These are phyloP conservation scores for Hanseniaspora hatyaiensis DNA, from an alignment of 805 yeast species.

Conservation along the genomic window DNA sequence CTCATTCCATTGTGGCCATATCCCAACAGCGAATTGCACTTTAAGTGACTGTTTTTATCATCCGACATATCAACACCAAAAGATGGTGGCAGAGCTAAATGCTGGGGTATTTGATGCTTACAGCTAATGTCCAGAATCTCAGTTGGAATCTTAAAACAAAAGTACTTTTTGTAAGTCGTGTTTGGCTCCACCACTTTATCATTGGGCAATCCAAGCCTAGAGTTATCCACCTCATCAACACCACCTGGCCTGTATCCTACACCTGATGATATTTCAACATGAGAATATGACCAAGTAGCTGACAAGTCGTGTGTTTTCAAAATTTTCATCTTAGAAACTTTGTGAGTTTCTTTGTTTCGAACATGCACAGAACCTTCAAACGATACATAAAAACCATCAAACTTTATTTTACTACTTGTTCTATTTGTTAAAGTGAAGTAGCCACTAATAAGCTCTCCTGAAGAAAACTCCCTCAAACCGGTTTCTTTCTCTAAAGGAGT, in stretches of 20 bases:
- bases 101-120: slow-evolving; percentile 31
- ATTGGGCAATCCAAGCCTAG: slow-evolving; percentile 34
- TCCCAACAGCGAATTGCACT: slow-evolving; percentile 35
- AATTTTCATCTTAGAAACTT: slow-evolving; percentile 29
- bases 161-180: slow-evolving; percentile 41
- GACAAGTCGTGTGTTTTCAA: slow-evolving; percentile 41
- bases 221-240: slow-evolving; percentile 24
- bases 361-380: slow-evolving; percentile 41
- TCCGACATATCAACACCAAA: slow-evolving; percentile 29
- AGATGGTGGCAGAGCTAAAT: slow-evolving; percentile 32
- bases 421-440: slow-evolving; percentile 36
- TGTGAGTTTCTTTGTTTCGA: slow-evolving; percentile 18
- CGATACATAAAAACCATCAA: slow-evolving; percentile 47
- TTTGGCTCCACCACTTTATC: slow-evolving; percentile 38
- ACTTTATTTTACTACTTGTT: slow-evolving; percentile 34
- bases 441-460: slow-evolving; percentile 47
- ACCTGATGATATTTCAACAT: slow-evolving; percentile 21
- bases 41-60: slow-evolving; percentile 22
- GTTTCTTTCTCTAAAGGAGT: slow-evolving; percentile 25
- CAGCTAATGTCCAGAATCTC: slow-evolving; percentile 45
- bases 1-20: slow-evolving; percentile 41
- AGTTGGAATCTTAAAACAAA: slow-evolving; percentile 45
- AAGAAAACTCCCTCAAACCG: slow-evolving; percentile 38
- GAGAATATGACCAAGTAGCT: slow-evolving; percentile 40
- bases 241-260: slow-evolving; percentile 35